Evolutionary conservation across 192 early-diverging fungal species (phyloP).

Genomic region (Phlyctochytrium planicorne): DNA sequence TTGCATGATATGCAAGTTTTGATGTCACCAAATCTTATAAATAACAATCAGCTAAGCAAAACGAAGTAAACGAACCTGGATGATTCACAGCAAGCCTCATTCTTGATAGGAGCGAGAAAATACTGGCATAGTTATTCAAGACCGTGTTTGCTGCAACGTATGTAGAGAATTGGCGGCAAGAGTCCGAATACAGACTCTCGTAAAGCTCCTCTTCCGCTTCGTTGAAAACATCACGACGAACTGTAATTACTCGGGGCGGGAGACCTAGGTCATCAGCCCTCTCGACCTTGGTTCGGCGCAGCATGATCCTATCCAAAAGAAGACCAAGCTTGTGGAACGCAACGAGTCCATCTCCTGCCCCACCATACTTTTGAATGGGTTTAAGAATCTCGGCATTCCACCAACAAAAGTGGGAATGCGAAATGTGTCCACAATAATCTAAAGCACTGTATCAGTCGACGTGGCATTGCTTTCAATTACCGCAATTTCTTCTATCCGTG

Average conservation of each 20-base stretch:
- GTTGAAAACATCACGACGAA: conserved; percentile 81
- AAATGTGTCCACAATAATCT: conserved; percentile 48
- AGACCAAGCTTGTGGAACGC: conserved; percentile 73
- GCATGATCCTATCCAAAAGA: conserved; percentile 84
- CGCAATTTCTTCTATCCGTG: conserved; percentile 36
- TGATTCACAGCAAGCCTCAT: conserved; percentile 93
- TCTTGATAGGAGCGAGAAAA: conserved; percentile 84
- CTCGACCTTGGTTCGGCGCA: conserved; percentile 87
- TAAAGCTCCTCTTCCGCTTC: conserved; percentile 92
- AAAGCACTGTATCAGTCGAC: neutral
- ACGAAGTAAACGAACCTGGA: conserved; percentile 43
- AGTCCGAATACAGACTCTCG: conserved; percentile 73
- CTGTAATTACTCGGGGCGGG: conserved; percentile 78
- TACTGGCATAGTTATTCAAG: conserved; percentile 90
- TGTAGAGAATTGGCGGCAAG: conserved; percentile 66
- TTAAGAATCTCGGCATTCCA: conserved; percentile 92
- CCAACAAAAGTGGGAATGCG: conserved; percentile 55
- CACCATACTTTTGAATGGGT: conserved; percentile 81
- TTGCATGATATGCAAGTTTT: neutral
- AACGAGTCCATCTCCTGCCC: conserved; percentile 51
- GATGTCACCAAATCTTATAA: neutral
- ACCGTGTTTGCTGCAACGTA: conserved; percentile 80
- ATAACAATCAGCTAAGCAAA: neutral
- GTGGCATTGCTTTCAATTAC: conserved; percentile 4
- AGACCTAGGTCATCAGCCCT: conserved; percentile 84